phyloP scores from a whole-genome alignment of 345 rosid genomes.

The Moricandia moricandioides region DNA sequence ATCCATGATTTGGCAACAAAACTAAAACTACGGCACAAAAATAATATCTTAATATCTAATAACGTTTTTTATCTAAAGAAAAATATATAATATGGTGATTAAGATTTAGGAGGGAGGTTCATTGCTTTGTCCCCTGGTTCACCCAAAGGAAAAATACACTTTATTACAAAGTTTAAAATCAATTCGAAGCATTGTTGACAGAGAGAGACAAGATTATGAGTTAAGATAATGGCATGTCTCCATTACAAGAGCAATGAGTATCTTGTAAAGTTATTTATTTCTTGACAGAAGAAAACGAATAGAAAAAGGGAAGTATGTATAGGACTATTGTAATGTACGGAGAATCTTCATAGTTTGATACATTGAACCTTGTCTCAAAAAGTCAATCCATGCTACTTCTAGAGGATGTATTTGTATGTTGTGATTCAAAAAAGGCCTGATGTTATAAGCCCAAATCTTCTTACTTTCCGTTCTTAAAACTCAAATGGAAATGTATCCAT shows the following conservation, averaged over 20 bases:
- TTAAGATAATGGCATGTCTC: constrained; percentile 13
- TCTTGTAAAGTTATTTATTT: not conserved
- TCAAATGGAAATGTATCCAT: not conserved
- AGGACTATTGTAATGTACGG: not conserved
- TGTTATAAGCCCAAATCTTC: not conserved
- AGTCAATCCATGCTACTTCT: not conserved
- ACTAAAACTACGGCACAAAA: not conserved
- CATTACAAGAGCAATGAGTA: not conserved
- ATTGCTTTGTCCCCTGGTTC: not conserved
- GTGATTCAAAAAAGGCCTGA: not conserved
- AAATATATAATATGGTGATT: not conserved
- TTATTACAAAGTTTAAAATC: not conserved
- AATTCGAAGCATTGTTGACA: not conserved
- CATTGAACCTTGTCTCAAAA: not conserved
- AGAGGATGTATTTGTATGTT: not conserved
- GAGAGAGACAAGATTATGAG: constrained; percentile 11
- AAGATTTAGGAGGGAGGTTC: not conserved
- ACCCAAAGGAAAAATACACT: not conserved
- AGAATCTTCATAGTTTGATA: not conserved
- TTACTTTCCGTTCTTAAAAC: not conserved
- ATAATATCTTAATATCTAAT: not conserved
- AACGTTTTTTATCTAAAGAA: not conserved
- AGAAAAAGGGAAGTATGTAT: not conserved
- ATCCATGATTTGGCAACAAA: not conserved
- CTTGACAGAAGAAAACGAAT: not conserved